Evolutionary conservation across 1,284 basidiomycete species (phyloP).

Genomic region (Apiotrichum porosum): DNA sequence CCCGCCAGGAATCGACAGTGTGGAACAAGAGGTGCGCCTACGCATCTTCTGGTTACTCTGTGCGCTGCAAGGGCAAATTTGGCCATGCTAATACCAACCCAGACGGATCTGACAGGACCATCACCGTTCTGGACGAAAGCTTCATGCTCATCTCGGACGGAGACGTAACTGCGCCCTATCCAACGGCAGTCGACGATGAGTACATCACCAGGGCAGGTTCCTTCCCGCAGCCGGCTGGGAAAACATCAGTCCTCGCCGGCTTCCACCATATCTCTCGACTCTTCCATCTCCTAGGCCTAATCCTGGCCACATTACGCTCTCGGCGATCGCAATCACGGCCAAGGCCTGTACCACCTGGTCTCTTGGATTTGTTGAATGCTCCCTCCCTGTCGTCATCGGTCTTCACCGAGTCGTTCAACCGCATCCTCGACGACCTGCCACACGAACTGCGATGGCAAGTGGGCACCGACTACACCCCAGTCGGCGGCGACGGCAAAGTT

Average conservation of each 20-base stretch:
- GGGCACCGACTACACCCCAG: constrained; percentile 5
- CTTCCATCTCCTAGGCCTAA: constrained; percentile 24
- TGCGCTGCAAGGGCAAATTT: too few species aligned
- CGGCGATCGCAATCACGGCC: not conserved
- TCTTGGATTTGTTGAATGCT: not conserved
- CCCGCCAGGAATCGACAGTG: constrained; percentile 14
- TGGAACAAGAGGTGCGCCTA: constrained; percentile 29
- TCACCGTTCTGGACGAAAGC: constrained; percentile 21
- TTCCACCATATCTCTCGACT: constrained; percentile 32
- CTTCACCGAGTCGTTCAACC: constrained; percentile 18
- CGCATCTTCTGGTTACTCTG: constrained; percentile 33
- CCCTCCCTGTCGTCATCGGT: constrained; percentile 11
- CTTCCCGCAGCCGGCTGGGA: constrained; percentile 27
- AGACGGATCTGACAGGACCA: constrained; percentile 31
- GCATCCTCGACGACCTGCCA: constrained; percentile 16
- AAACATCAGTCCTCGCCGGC: constrained; percentile 22
- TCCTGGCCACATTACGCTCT: constrained; percentile 4
- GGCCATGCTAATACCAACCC: not conserved
- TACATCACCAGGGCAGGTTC: constrained; percentile 30
- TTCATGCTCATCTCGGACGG: constrained; percentile 25
- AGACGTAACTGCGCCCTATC: constrained; percentile 24
- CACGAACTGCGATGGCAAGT: constrained; percentile 8
- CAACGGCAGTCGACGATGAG: constrained; percentile 29
- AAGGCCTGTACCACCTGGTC: too few species aligned
- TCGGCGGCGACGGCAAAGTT: too few species aligned